Base-by-base conservation (phyloP, 257 asterid species). In the Prunella vulgaris region DNA sequence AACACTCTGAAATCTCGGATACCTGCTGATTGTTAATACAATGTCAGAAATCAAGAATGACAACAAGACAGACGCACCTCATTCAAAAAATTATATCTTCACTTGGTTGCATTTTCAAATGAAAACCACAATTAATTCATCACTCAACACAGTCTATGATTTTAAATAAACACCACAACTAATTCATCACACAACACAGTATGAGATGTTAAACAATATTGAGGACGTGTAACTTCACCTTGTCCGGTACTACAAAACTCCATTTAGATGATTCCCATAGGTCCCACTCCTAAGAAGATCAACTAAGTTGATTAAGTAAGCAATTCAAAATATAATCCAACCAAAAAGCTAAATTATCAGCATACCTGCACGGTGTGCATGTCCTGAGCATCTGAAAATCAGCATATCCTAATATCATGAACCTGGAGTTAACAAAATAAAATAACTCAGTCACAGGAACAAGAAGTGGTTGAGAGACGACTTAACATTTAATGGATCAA, bases 1-100 rank as follows among this genome's bases (percentile, higher is more conserved):
- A 51, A 90, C 95, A 64, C 97, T 77, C 79, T 93, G 99, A 69
- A 93, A 93, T 88, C 88, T 93, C 61, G 97, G 81, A 66, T 93
- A 93, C 82, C 99, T 93, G 90, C 78, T 33, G 22, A 60, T 53
- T 60, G 49, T 51, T 30, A 54, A 64, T 63, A 48, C 7, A 61
- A 37, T 44, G 60, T 33, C 63, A 70, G 49, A 46, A 33, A 24
- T 48, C 69, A 74, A 63, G 56, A 70, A 10, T 7, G 37, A 20
- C 18, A 21, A 59, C 35, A 60, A 67, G 63, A 20, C 1, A 28
- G 24, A 64, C 10, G 56, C 63, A 63, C 37, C 12, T 13, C 15
- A 49, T 51, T 38, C 32, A 4, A 48, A 66, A 37, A 54, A 53
- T 28, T 9, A 30, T 10, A 49, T 57, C 35, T 7, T 28, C 2